phyloP scores from a whole-genome alignment of 2,329 filamentous ascomycete species.

The Penicillium sp. region DNA sequence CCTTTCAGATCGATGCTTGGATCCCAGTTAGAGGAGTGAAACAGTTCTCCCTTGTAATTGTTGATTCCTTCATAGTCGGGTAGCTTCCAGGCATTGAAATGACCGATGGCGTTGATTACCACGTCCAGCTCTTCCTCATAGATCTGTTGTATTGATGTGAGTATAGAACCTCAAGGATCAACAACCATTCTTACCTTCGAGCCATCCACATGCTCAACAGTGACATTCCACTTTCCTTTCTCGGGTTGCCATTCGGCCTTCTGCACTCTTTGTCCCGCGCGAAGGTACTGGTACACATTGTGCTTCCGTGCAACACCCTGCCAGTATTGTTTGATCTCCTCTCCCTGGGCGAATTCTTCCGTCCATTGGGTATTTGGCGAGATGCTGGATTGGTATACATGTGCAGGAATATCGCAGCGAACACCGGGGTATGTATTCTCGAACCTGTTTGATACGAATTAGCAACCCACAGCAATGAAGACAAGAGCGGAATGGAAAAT shows the following conservation, averaged over 20 bases:
- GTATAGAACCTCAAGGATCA: not conserved
- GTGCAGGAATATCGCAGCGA: constrained; percentile 67
- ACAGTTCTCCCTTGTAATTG: constrained; percentile 55
- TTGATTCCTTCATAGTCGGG: constrained; percentile 61
- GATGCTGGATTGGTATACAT: constrained; percentile 70
- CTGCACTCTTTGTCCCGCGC: constrained; percentile 57
- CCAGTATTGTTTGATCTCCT: constrained; percentile 69
- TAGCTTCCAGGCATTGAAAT: constrained; percentile 65
- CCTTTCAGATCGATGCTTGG: constrained; percentile 51
- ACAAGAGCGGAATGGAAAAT: not conserved
- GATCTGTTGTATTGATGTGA: constrained; percentile 39
- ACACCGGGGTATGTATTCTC: constrained; percentile 62
- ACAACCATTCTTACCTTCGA: constrained; percentile 17
- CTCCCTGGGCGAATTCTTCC: constrained; percentile 65
- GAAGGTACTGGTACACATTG: constrained; percentile 60
- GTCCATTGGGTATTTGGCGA: constrained; percentile 68
- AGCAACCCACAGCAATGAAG: not conserved
- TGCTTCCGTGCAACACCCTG: constrained; percentile 62
- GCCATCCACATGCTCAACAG: constrained; percentile 37
- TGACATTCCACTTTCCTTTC: constrained; percentile 57
- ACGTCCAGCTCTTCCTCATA: constrained; percentile 57
- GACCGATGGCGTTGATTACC: constrained; percentile 62
- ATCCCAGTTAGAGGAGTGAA: constrained; percentile 64
- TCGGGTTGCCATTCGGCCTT: constrained; percentile 57
- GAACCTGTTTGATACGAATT: constrained; percentile 29